These are phyloP conservation scores for Hordeum vulgare DNA, from an alignment of 176 grass and related monocot species.

Conservation along the genomic window DNA sequence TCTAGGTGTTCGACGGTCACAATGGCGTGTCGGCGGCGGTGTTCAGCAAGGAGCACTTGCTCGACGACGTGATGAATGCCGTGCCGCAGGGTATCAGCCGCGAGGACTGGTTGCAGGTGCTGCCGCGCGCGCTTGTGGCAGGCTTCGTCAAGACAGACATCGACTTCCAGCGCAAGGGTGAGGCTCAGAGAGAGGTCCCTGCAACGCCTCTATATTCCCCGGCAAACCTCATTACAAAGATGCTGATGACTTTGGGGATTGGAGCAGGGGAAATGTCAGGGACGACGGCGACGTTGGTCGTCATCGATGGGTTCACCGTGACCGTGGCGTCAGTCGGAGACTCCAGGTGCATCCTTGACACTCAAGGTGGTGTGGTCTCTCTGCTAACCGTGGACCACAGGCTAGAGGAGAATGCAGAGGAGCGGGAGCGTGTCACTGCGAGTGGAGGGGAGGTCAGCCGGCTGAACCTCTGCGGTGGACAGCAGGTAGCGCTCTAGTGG, in stretches of 20 bases:
- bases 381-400: slow-evolving; percentile 89
- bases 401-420: slow-evolving; percentile 84
- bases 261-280: slow-evolving; percentile 75
- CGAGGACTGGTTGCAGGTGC: slow-evolving; percentile 79
- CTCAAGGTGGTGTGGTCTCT: slow-evolving; percentile 60
- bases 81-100: slow-evolving; percentile 74
- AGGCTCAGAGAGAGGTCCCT: slow-evolving; percentile 6
- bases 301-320: slow-evolving; percentile 75
- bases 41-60: slow-evolving; percentile 90
- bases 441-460: slow-evolving; percentile 93
- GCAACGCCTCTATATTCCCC: neutral
- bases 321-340: slow-evolving; percentile 97
- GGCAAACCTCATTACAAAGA: neutral
- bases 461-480: slow-evolving; percentile 82
- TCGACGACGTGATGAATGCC: slow-evolving; percentile 90
- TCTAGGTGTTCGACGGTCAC: slow-evolving; percentile 91
- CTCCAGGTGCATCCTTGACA: slow-evolving; percentile 85
- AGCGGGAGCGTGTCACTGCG: slow-evolving; percentile 83
- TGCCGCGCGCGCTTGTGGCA: slow-evolving; percentile 83
- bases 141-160: slow-evolving; percentile 98
- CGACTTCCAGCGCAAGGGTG: slow-evolving; percentile 91
- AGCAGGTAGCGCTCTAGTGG: slow-evolving; percentile 51
- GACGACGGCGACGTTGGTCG: slow-evolving; percentile 84
- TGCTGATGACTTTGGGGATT: slow-evolving; percentile 8
- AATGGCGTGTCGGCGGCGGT: slow-evolving; percentile 89